Evolutionary conservation across 192 early-diverging fungal genomes (phyloP), one percentile per base, ranked within the genome.

Genomic region (Phycomyces blakesleeanus): DNA sequence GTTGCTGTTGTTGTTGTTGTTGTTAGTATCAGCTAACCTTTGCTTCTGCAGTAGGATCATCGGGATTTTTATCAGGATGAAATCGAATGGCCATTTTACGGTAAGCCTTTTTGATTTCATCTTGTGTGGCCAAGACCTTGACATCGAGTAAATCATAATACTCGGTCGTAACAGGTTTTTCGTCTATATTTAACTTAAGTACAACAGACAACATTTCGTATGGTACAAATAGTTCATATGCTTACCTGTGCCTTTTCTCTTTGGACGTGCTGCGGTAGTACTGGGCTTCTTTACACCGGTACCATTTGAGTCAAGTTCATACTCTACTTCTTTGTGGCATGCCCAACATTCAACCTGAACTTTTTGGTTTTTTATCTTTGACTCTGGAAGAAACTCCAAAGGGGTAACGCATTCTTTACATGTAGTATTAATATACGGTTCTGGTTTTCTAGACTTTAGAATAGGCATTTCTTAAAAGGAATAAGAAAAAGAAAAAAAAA

Each of bases 51-150:
- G 52, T 63, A 29, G 60, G 52, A 51, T 76, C 65, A 41, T 70
- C 42, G 3, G 55, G 51, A 40, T 76, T 76, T 72, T 97, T 97
- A 82, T 99, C 97, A 0, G 97, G 97, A 64, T 99, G 97, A 54
- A 79, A 93, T 57, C 86, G 86, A 11, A 94, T 78, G 2, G 94
- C 96, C 38, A 85, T 76, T 29, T 85, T 76, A 61, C 92, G 87
- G 75, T 98, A 98, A 39, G 87, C 90, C 68, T 96, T 98, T 72
- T 99, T 99, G 64, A 99, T 93, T 51, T 90, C 88, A 5, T 81
- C 80, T 27, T 87, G 78, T 16, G 89, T 88, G 10, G 97, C 97
- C 20, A 83, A 75, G 9, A 84, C 67, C 5, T 78, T 53, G 6
- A 97, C 88, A 15, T 86, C 89, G 25, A 99, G 81, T 52, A 92